phyloP scores from a whole-genome alignment of 305 asterid species.

The Solanum aculeatissimum region DNA sequence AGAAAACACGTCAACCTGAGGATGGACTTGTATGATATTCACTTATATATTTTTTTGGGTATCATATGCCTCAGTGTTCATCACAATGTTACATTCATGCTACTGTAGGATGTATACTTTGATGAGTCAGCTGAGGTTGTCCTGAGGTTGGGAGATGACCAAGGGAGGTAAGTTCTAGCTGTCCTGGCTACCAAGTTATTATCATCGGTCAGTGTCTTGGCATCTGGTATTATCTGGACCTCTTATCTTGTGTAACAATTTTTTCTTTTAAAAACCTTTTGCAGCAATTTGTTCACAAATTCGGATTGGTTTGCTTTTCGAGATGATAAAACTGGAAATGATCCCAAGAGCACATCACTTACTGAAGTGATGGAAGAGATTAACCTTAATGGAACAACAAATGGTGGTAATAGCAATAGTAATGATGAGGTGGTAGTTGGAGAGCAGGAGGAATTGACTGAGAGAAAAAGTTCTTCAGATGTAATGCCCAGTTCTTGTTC shows the following conservation, averaged over 20 bases:
- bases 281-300: slow-evolving; percentile 86
- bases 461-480: slow-evolving; percentile 20
- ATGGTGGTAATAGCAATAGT: slow-evolving; percentile 40
- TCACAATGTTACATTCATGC: slow-evolving; percentile 11
- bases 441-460: slow-evolving; percentile 54
- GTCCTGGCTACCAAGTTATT: not conserved
- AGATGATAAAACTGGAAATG: slow-evolving; percentile 53
- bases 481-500: slow-evolving; percentile 22
- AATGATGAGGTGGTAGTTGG: slow-evolving; percentile 82
- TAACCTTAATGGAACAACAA: slow-evolving; percentile 42
- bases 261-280: not conserved
- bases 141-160: slow-evolving; percentile 87
- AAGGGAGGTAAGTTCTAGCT: slow-evolving; percentile 67
- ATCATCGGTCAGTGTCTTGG: not conserved
- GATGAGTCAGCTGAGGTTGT: slow-evolving; percentile 98
- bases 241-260: not conserved
- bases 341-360: slow-evolving; percentile 35
- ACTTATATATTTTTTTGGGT: not conserved
- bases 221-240: not conserved
- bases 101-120: slow-evolving; percentile 80
- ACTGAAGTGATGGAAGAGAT: slow-evolving; percentile 54
- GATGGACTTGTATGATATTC: not conserved
- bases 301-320: slow-evolving; percentile 98
- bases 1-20: not conserved
- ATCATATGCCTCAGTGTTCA: not conserved